Evolutionary conservation across 805 yeast genomes (phyloP), one percentile per base, ranked within the genome.

Genomic region (Candida incommunis): DNA sequence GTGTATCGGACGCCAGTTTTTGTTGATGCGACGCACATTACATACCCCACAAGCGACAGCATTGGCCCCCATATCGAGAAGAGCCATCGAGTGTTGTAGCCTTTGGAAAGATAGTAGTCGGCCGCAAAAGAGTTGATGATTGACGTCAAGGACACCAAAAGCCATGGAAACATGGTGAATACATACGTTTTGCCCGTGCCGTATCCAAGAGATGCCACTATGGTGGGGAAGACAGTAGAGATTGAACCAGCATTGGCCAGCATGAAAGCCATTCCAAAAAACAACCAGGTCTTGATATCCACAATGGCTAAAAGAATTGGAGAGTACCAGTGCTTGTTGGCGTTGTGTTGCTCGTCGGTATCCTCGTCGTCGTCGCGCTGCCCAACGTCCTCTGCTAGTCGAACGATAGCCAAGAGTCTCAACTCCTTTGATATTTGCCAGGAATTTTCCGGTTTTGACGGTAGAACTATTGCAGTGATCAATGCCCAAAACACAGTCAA

Each of bases 361-460:
- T 71, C 40, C 57, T 21, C 41, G 26, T 46, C 48, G 25, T 51
- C 60, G 48, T 70, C 72, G 44, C 60, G 62, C 45, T 63, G 58
- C 15, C 66, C 67, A 43, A 64, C 55, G 50, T 75, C 80, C 9
- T 72, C 59, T 46, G 68, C 77, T 31, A 82, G 68, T 59, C 83
- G 82, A 41, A 69, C 70, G 53, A 72, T 74, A 46, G 80, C 56
- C 56, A 72, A 76, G 3, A 54, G 59, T n/a, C 72, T 65, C 58
- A 79, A 84, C 49, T 71, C 69, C 2, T 56, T 63, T 22, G 63
- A 69, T 44, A 77, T 56, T 56, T 71, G 80, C 54, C 72, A 66
- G 20, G 79, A 74, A 48, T 75, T 72, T 60, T 80, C 87, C 2
- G 88, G 87, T 68, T 80, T 80, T 58, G 80, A 85, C 16, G 74